Percentiles rank a stretch among this genome's conserved stretches.
These are phyloP conservation scores for Carex pumila DNA, from an alignment of 176 grass and related monocot genomes.

Conservation along the genomic window DNA sequence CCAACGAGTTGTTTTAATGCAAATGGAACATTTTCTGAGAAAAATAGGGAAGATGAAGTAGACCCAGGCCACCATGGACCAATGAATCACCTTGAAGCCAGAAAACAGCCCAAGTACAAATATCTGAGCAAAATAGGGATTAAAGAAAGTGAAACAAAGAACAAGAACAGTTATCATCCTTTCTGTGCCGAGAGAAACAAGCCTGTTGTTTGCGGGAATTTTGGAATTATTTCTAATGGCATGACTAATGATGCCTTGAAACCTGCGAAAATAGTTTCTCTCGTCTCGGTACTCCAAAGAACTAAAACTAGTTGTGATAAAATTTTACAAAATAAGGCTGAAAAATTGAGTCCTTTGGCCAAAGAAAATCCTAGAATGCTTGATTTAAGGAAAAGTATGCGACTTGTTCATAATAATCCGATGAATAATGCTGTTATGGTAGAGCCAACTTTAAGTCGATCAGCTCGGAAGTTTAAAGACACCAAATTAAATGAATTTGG, in stretches of 20 bases:
- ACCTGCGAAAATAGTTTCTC: slow-evolving; percentile 84
- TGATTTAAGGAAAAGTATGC: neutral
- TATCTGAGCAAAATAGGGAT: slow-evolving; percentile 70
- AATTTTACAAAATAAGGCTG: neutral
- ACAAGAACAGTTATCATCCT: slow-evolving; percentile 17
- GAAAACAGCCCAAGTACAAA: slow-evolving; percentile 78
- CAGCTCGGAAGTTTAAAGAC: neutral
- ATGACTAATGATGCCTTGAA: slow-evolving; percentile 50
- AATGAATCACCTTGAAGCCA: slow-evolving; percentile 27
- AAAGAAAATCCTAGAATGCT: neutral
- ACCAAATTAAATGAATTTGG: neutral
- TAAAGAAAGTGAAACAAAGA: slow-evolving; percentile 32
- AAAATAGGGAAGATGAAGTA: slow-evolving; percentile 23
- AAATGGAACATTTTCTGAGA: slow-evolving; percentile 21
- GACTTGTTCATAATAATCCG: slow-evolving; percentile 5
- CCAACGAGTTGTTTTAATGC: neutral
- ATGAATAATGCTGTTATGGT: neutral
- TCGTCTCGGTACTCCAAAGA: slow-evolving; percentile 62
- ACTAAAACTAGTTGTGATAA: slow-evolving; percentile 33
- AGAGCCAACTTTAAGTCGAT: neutral
- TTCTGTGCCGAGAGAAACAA: slow-evolving; percentile 25
- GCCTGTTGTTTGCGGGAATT: slow-evolving; percentile 43
- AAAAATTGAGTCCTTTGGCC: neutral
- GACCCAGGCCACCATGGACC: slow-evolving; percentile 2
- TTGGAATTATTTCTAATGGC: slow-evolving; percentile 59